Evolutionary conservation across 208 protist species (phyloP), one percentile per base, ranked within the genome.

Genomic region (Trypanosoma platydactyli): DNA sequence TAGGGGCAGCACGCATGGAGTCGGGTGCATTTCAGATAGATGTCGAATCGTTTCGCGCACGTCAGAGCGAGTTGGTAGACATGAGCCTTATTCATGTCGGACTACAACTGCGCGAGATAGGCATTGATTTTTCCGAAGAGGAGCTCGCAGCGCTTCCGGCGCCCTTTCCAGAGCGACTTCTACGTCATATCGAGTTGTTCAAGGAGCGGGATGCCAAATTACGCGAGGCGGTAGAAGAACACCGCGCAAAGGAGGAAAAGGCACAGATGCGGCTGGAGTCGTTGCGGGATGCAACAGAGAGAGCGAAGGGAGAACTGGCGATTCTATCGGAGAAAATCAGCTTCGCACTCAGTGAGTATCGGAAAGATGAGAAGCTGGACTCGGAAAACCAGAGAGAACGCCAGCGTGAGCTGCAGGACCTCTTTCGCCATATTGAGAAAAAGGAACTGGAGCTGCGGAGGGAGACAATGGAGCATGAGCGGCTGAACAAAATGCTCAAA

Each of bases 401-500:
- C 11, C 76, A 81, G 18, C 71, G 76, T 1, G 84, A 91, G 25
- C 44, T 89, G 5, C 56, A 76, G 3, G 88, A 90, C 50, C 41
- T 89, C 16, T 68, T 67, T 13, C 73, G 88, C 1, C 84, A 94
- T 61, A 77, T 78, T 18, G 88, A 94, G 42, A 83, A 81, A 44
- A 75, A 79, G 12, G 84, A 94, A 68, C 59, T 86, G 5, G 79
- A 91, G 57, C 65, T 83, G 24, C 72, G 77, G 27, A 76, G 77
- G 20, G 79, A 83, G 4, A 67, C 71, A 25, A 88, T 91, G 79
- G 88, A 94, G 51, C 63, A 69, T 12, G 81, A 88, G 11, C 75
- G 84, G 20, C 68, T 94, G 16, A 73, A 71, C 18, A 90, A 91
- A 64, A 89, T 94, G 48, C 41, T 81, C 1, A 91, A 94, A 48